Percentiles rank a stretch among this genome's conserved stretches.
These are phyloP conservation scores for Coriaria nepalensis DNA, from an alignment of 306 rosid species.

Conservation along the genomic window DNA sequence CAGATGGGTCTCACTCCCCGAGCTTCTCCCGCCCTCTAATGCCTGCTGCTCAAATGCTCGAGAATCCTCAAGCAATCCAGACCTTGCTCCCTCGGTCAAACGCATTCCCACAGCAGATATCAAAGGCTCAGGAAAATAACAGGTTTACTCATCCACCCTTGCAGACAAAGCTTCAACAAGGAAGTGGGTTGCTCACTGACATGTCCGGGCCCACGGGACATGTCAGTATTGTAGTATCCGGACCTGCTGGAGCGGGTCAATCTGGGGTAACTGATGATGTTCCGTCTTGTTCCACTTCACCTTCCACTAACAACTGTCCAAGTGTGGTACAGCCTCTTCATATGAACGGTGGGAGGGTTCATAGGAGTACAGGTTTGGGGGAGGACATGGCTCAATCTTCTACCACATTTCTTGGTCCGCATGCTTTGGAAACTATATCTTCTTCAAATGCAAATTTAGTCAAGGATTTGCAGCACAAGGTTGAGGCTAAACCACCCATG, in stretches of 20 bases:
- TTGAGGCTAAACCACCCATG: slow-evolving; percentile 65
- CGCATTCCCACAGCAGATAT: slow-evolving; percentile 35
- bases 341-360: slow-evolving; percentile 30
- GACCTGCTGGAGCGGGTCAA: slow-evolving; percentile 51
- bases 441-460: slow-evolving; percentile 42
- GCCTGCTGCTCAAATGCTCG: slow-evolving; percentile 40
- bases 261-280: slow-evolving; percentile 69
- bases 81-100: slow-evolving; percentile 33
- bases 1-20: slow-evolving; percentile 36
- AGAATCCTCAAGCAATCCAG: slow-evolving; percentile 34
- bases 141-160: slow-evolving; percentile 39
- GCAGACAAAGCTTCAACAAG: slow-evolving; percentile 66
- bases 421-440: slow-evolving; percentile 43
- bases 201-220: slow-evolving; percentile 38
- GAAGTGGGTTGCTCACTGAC: slow-evolving; percentile 34
- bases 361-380: slow-evolving; percentile 29
- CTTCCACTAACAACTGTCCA: slow-evolving; percentile 72
- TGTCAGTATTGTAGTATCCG: slow-evolving; percentile 34
- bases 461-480: slow-evolving; percentile 47
- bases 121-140: slow-evolving; percentile 30
- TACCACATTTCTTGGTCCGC: slow-evolving; percentile 40
- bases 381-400: slow-evolving; percentile 82
- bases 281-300: slow-evolving; percentile 92
- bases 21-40: slow-evolving; percentile 34
- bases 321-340: slow-evolving; percentile 29